These are phyloP conservation scores for Fusarium brevicatenulatum DNA, from an alignment of 2,329 filamentous ascomycete species.

Conservation along the genomic window DNA sequence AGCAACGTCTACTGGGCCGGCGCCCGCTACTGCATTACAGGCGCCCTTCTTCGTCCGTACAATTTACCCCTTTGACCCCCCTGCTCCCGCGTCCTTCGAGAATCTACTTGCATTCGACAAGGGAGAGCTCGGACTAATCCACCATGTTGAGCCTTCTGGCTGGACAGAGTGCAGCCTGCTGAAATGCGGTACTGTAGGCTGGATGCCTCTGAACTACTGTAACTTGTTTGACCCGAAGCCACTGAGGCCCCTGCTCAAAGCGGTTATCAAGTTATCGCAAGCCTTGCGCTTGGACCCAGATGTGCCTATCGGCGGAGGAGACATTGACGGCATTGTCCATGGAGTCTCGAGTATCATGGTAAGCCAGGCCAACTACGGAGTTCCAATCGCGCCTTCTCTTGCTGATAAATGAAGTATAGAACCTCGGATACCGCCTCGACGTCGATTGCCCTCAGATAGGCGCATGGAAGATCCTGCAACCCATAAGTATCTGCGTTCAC, in stretches of 20 bases:
- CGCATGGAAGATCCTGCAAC: accelerated
- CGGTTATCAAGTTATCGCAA: not conserved
- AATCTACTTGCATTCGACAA: accelerated
- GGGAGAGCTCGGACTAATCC: not conserved
- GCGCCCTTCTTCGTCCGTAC: accelerated
- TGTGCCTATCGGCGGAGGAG: not conserved
- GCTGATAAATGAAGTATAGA: not conserved
- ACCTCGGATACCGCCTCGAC: not conserved
- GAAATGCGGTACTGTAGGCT: not conserved
- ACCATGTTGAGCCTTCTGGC: not conserved
- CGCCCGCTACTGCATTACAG: no score
- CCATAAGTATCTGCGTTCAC: not conserved
- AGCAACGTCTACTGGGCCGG: not conserved
- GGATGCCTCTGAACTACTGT: not conserved
- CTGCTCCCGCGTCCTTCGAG: not conserved
- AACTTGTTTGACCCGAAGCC: not conserved
- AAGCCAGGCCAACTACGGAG: not conserved
- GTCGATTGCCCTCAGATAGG: not conserved
- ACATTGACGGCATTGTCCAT: not conserved
- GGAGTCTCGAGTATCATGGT: not conserved
- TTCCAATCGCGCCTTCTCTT: accelerated
- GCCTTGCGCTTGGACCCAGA: not conserved
- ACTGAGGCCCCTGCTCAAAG: not conserved
- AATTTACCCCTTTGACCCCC: not conserved
- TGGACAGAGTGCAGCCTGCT: not conserved